phyloP scores from a whole-genome alignment of 2,329 filamentous ascomycete species.

The Tolypocladium endophyticum region DNA sequence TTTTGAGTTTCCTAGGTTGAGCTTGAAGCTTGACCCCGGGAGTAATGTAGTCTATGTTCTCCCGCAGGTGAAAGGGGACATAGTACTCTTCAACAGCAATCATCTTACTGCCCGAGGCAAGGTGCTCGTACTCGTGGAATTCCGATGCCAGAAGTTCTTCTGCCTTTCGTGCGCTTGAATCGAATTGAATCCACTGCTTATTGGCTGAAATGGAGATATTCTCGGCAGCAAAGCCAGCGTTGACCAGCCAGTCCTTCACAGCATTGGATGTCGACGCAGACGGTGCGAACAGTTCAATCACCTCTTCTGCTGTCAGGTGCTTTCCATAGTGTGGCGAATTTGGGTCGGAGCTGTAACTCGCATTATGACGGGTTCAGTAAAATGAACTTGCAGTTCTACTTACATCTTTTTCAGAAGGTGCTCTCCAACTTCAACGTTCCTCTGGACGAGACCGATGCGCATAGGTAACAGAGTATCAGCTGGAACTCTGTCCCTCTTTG shows the following conservation, averaged over 20 bases:
- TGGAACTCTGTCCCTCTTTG: neutral
- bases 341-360: neutral
- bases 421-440: neutral
- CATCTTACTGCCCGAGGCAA: slow-evolving; percentile 13
- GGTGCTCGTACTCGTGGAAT: slow-evolving; percentile 39
- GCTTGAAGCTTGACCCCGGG: slow-evolving; percentile 20
- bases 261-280: slow-evolving; percentile 31
- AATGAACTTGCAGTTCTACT: neutral
- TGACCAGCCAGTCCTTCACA: slow-evolving; percentile 40
- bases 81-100: slow-evolving; percentile 18
- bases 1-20: neutral
- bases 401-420: neutral
- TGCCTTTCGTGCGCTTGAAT: slow-evolving; percentile 13
- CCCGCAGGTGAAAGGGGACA: slow-evolving; percentile 11
- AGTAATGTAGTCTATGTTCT: slow-evolving; percentile 29
- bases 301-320: neutral
- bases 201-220: slow-evolving; percentile 37
- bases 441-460: neutral
- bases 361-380: too few relatives aligned
- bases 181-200: slow-evolving; percentile 28
- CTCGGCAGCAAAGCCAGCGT: slow-evolving; percentile 34
- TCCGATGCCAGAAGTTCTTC: slow-evolving; percentile 41
- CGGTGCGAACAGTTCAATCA: slow-evolving; percentile 11
- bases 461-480: neutral
- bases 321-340: neutral